These are phyloP conservation scores for Aspergillus sparsus DNA, from an alignment of 495 filamentous ascomycete genomes.

Conservation along the genomic window DNA sequence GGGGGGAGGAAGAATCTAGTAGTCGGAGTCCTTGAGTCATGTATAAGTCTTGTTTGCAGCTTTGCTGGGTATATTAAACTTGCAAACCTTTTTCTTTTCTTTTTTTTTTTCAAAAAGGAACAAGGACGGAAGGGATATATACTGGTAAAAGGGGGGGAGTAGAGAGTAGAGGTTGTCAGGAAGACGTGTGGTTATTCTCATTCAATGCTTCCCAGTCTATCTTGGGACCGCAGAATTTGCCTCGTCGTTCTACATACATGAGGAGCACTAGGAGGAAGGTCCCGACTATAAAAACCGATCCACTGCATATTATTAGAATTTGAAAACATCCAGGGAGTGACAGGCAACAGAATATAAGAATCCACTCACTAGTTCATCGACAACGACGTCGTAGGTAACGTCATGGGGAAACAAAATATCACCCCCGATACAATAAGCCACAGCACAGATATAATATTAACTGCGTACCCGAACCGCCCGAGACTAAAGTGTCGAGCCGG, in stretches of 20 bases:
- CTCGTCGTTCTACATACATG: conserved; percentile 12
- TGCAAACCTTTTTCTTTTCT: too few species aligned
- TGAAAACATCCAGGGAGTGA: neutral
- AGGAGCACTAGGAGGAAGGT: conserved; percentile 7
- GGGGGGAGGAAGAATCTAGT: neutral
- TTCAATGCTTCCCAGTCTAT: conserved; percentile 31
- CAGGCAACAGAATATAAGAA: neutral
- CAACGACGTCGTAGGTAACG: conserved; percentile 26
- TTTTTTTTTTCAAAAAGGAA: too few species aligned
- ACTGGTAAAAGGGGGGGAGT: neutral
- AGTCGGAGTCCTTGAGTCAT: neutral
- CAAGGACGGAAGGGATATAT: neutral
- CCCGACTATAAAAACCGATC: neutral
- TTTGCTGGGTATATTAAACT: too few species aligned
- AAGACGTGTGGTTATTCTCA: conserved; percentile 3
- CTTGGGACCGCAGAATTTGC: conserved; percentile 31
- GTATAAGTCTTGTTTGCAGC: too few species aligned
- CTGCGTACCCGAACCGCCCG: conserved; percentile 29
- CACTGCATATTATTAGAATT: neutral
- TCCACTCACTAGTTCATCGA: conserved; percentile 41
- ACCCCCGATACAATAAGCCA: conserved; percentile 32
- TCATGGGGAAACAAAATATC: conserved; percentile 36
- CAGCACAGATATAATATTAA: conserved; percentile 34
- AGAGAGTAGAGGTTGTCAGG: neutral
- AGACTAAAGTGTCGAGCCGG: conserved; percentile 33